Percentiles rank a stretch among this genome's conserved stretches.
phyloP scores from a whole-genome alignment of 495 filamentous ascomycete genomes.

The Clavariopsis aquatica region DNA sequence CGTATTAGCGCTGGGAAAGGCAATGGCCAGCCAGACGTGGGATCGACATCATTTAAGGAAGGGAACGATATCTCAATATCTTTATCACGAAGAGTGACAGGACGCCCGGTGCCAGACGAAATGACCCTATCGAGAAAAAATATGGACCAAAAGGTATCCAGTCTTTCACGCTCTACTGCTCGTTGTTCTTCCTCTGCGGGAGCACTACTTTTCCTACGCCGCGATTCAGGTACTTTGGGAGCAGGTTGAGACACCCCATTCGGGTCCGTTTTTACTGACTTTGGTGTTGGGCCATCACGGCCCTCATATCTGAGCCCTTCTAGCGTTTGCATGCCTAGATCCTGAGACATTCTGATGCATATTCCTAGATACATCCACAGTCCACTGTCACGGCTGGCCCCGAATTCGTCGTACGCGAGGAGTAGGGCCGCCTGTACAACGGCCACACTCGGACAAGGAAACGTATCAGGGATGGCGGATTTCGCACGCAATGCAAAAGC shows the following conservation, averaged over 20 bases:
- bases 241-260: slow-evolving; percentile 49
- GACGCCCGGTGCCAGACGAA: slow-evolving; percentile 72
- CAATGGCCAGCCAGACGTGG: slow-evolving; percentile 65
- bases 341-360: slow-evolving; percentile 82
- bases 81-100: slow-evolving; percentile 73
- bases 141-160: slow-evolving; percentile 83
- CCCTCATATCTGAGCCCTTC: slow-evolving; percentile 73
- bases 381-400: slow-evolving; percentile 80
- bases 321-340: slow-evolving; percentile 76
- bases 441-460: slow-evolving; percentile 75
- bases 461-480: slow-evolving; percentile 65
- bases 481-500: slow-evolving; percentile 64
- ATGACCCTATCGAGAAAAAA: slow-evolving; percentile 84
- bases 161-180: slow-evolving; percentile 64
- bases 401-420: slow-evolving; percentile 83
- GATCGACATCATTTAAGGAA: slow-evolving; percentile 58
- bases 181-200: slow-evolving; percentile 58
- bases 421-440: slow-evolving; percentile 78
- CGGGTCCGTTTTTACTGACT: slow-evolving; percentile 51
- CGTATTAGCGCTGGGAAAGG: slow-evolving; percentile 77
- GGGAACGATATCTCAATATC: slow-evolving; percentile 80
- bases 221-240: slow-evolving; percentile 30
- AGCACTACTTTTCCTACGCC: slow-evolving; percentile 46
- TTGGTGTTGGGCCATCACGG: slow-evolving; percentile 55
- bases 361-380: slow-evolving; percentile 89